Base-by-base conservation (phyloP, 345 rosid species). In the Citrus reticulata region DNA sequence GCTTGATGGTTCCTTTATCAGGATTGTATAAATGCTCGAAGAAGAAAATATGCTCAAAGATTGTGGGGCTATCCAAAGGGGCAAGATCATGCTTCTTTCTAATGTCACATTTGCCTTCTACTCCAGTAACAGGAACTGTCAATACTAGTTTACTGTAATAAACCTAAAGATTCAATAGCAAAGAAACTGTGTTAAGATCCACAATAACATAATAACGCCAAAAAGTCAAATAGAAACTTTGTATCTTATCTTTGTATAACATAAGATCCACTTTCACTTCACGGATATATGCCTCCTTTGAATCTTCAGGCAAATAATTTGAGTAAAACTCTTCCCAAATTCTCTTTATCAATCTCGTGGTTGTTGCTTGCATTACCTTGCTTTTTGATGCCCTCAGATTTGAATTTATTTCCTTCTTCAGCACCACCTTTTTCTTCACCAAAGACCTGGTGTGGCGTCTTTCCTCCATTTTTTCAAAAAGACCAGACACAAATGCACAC, bases 251-350 rank as follows among this genome's bases (percentile, higher is more conserved):
- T 24, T 24, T 24, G 25, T 24, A 24, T 24, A 24, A 24, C 25
- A 24, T 24, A 24, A 24, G 25, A 24, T 85, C 90, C 61, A 80
- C 89, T 79, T 74, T 86, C 30, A 76, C 75, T 66, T 77, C 87
- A 40, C 65, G 62, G 66, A 29, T 59, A 54, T 73, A 79, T 55
- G 80, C 85, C 73, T 83, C 91, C 70, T 80, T 71, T 72, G 77
- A 19, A 70, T 82, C 86, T 72, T 93, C 94, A 13, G 89, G 92
- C 35, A 70, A 77, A 79, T 87, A 83, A 77, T 87, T 90, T 9
- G 95, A 91, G 81, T 84, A 95, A 84, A 80, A 92, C 71, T 92
- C 93, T 2, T 95, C 96, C 98, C 98, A 95, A 42, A 93, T 88
- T 75, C 91, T 89, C 79, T 90, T 90, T 77, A 95, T 85, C 24